Evolutionary conservation across 2,329 filamentous ascomycete species (phyloP), one percentile per base, ranked within the genome.

Genomic region (Anthostomella pinea): DNA sequence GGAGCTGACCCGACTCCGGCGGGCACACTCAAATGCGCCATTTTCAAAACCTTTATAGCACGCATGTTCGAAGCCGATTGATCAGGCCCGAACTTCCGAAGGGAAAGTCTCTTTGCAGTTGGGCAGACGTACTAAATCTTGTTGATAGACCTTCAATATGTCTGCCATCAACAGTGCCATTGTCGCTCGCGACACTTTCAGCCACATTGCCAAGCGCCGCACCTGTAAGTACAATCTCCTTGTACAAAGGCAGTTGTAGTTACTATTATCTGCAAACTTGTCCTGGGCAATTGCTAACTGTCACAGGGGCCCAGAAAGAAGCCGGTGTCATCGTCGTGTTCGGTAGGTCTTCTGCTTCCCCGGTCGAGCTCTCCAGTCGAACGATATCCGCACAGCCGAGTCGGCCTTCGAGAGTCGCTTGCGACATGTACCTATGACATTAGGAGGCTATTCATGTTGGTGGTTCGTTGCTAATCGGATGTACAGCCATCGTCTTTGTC

Each of bases 311-410:
- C 30, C 42, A 52, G 41, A 41, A 57, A 40, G 57, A 60, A 43
- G 52, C 57, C 31, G 58, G 58, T 53, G 57, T 59, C 42, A 39
- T 59, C 29, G 58, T 59, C 23, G 58, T 60, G 27, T 60, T 60
- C 43, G 52, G 53, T 48, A 37, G 44, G 45, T 46, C 14, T 15
- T 7, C 11, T 29, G 27, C 19, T 18, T 29, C 27, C 23, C 20
- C 21, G 14, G 19, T 33, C 6, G 17, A 11, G 16, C 8, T 27
- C 21, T 6, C 14, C 10, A n/a, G n/a, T n/a, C n/a, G n/a, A n/a
- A n/a, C n/a, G n/a, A n/a, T n/a, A n/a, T n/a, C n/a, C n/a, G n/a
- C n/a, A n/a, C n/a, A n/a, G n/a, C n/a, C n/a, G n/a, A n/a, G n/a
- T n/a, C n/a, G n/a, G n/a, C n/a, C n/a, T n/a, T n/a, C n/a, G n/a